These are phyloP conservation scores for Mycena sanguinolenta DNA, from an alignment of 768 basidiomycete species.

Conservation along the genomic window DNA sequence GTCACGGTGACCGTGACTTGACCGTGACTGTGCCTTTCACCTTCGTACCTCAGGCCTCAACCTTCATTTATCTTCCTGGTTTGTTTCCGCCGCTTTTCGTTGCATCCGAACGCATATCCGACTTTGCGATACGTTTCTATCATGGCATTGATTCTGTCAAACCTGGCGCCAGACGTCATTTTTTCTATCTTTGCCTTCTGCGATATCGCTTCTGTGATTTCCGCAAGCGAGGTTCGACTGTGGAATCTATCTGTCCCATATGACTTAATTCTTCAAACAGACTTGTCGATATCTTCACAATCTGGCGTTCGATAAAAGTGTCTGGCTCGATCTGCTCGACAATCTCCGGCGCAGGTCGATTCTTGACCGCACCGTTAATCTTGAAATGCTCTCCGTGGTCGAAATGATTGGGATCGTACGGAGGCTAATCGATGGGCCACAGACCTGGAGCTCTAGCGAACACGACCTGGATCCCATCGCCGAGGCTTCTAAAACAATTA, in stretches of 20 bases:
- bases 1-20: too few relatives aligned
- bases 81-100: too few relatives aligned
- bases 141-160: too few relatives aligned
- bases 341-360: constrained; percentile 12
- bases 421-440: not conserved
- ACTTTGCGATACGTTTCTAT: too few relatives aligned
- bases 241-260: not conserved
- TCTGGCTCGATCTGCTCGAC: constrained; percentile 23
- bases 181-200: constrained; percentile 1
- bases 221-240: not conserved
- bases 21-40: too few relatives aligned
- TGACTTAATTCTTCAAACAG: not conserved
- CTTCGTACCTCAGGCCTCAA: too few relatives aligned
- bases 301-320: constrained; percentile 20
- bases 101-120: too few relatives aligned
- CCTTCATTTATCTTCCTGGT: too few relatives aligned
- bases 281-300: constrained; percentile 19
- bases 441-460: not conserved
- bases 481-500: not conserved
- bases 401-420: constrained; percentile 7
- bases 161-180: not conserved
- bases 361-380: not conserved
- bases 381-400: not conserved
- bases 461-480: not conserved
- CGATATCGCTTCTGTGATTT: constrained; percentile 7